A percentile compares a stretch with the other conserved stretches of the same genome.
Conservation (phyloP, 2,329 filamentous ascomycete genomes). For the Aureobasidium sp. region DNA sequence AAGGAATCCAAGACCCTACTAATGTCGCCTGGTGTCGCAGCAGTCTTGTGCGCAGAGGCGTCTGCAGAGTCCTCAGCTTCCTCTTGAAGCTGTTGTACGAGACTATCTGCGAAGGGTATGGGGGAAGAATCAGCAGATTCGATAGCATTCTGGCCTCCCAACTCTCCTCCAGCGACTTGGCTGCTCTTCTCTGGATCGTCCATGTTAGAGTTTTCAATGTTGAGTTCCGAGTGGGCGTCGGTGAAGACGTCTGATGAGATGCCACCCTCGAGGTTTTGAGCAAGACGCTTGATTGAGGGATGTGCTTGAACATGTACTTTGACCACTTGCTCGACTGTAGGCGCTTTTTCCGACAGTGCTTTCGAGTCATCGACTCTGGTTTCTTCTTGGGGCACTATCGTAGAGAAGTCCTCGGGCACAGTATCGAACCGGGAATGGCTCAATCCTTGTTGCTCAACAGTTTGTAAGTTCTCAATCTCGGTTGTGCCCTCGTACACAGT, state of each 20-base stretch:
- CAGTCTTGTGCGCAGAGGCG: not conserved
- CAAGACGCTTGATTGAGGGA: not conserved
- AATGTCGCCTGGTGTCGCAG: conserved; percentile 17
- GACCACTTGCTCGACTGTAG: not conserved
- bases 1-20: conserved; percentile 32
- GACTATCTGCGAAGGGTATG: conserved; percentile 4
- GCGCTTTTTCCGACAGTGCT: not conserved
- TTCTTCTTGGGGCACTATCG: not conserved
- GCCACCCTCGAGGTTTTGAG: not conserved
- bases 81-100: not conserved
- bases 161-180: not conserved
- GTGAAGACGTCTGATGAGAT: not conserved
- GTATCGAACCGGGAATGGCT: not conserved
- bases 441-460: not conserved
- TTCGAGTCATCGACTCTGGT: not conserved
- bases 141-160: not conserved
- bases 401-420: not conserved
- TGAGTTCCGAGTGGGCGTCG: not conserved
- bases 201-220: not conserved
- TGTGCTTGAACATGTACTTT: not conserved
- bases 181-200: no score
- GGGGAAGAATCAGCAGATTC: not conserved
- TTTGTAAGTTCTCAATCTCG: not conserved
- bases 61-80: not conserved
- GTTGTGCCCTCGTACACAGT: conserved; percentile 3